phyloP scores from a whole-genome alignment of 106 monocot species.

The Triglochin maritima region DNA sequence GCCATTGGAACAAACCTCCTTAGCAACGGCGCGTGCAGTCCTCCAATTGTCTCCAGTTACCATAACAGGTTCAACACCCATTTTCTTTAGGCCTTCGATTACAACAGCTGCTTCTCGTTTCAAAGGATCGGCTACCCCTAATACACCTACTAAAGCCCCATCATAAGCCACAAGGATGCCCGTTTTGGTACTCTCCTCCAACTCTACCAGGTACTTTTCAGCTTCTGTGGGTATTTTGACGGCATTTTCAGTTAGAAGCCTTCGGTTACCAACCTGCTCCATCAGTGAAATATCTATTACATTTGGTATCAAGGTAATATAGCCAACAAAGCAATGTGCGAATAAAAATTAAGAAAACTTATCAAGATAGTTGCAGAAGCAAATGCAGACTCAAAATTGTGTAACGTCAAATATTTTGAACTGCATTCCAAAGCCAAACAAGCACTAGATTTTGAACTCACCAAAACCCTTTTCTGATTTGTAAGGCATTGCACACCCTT shows the following conservation, averaged over 20 bases:
- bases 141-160: constrained; percentile 43
- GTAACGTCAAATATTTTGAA: too few relatives aligned
- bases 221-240: constrained; percentile 54
- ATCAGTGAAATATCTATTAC: background rate
- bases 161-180: constrained; percentile 77
- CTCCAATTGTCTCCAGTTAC: constrained; percentile 96
- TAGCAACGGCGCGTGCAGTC: constrained; percentile 78
- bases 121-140: constrained; percentile 79
- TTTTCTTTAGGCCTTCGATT: constrained; percentile 68
- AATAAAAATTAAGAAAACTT: too few relatives aligned
- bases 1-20: constrained; percentile 38
- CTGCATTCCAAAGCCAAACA: background rate
- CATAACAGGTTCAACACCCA: constrained; percentile 79
- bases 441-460: constrained; percentile 18
- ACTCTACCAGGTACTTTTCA: constrained; percentile 52
- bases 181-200: constrained; percentile 67
- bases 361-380: too few relatives aligned
- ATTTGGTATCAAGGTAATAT: background rate
- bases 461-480: constrained; percentile 63
- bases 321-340: background rate
- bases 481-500: constrained; percentile 77
- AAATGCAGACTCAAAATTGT: too few relatives aligned
- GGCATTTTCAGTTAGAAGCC: constrained; percentile 55
- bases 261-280: constrained; percentile 77
- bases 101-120: constrained; percentile 95